Evolutionary conservation across 495 filamentous ascomycete genomes (phyloP).

Genomic region (Coniosporium apollinis): DNA sequence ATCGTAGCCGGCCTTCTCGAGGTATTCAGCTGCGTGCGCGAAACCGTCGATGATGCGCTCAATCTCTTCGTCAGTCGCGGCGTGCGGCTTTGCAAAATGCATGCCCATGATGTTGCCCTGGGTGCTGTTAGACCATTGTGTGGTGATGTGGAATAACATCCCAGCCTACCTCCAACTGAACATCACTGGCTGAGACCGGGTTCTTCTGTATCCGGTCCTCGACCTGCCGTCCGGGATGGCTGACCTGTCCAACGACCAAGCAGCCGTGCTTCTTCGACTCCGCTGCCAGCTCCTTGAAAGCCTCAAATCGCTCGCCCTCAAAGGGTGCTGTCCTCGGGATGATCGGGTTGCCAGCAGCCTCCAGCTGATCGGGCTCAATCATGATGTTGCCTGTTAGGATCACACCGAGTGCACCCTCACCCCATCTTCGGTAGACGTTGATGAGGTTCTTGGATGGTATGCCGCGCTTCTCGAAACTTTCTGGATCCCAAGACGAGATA

Average conservation of each 20-base stretch:
- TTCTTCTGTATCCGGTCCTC: constrained; percentile 30
- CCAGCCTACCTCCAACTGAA: constrained; percentile 32
- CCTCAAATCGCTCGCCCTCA: constrained; percentile 39
- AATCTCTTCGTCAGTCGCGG: constrained; percentile 35
- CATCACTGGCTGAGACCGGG: constrained; percentile 42
- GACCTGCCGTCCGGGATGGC: constrained; percentile 46
- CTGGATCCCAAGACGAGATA: constrained; percentile 37
- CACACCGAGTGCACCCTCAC: constrained; percentile 37
- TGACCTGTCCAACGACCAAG: constrained; percentile 41
- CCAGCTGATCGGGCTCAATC: constrained; percentile 41
- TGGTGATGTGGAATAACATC: constrained; percentile 1
- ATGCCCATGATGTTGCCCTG: constrained; percentile 26
- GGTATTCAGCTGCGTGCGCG: constrained; percentile 37
- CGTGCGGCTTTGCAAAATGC: constrained; percentile 31
- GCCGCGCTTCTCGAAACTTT: constrained; percentile 31
- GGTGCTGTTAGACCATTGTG: no score
- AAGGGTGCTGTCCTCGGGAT: constrained; percentile 32
- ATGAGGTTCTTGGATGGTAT: constrained; percentile 40
- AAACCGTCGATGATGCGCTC: constrained; percentile 31
- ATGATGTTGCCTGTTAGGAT: constrained; percentile 48
- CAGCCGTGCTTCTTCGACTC: constrained; percentile 34
- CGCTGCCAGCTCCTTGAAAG: constrained; percentile 34
- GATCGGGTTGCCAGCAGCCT: constrained; percentile 39
- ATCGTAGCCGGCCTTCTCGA: constrained; percentile 41
- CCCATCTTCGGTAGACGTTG: constrained; percentile 43